A percentile compares a stretch with the other conserved stretches of the same genome.
Evolutionary conservation across 2,329 filamentous ascomycete species (phyloP).

Genomic region (Ampelomyces quisqualis): DNA sequence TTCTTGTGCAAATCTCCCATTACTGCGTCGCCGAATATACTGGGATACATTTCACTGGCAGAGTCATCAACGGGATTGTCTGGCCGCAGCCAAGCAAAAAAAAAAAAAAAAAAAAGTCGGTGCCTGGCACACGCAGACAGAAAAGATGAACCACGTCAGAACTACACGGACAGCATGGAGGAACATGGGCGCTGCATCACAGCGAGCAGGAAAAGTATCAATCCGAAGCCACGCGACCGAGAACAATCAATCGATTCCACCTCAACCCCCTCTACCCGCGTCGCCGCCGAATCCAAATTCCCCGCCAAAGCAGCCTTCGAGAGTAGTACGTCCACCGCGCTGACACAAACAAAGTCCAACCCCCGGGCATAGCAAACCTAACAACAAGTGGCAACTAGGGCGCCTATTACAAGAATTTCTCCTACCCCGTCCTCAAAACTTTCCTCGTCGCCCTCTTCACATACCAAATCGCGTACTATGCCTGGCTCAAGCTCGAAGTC

Average conservation of each 20-base stretch:
- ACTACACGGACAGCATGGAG: constrained; percentile 5
- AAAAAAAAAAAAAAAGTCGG: constrained; percentile 7
- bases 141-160: constrained; percentile 20
- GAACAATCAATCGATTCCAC: constrained; percentile 1
- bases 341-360: too few species aligned
- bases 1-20: constrained; percentile 1
- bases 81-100: background rate
- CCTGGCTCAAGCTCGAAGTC: constrained; percentile 72
- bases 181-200: constrained; percentile 2
- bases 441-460: constrained; percentile 73
- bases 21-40: constrained; percentile 4
- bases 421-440: constrained; percentile 70
- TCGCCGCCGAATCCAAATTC: constrained; percentile 17
- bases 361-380: background rate
- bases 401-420: constrained; percentile 73
- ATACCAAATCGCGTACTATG: constrained; percentile 75
- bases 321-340: constrained; percentile 20
- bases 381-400: constrained; percentile 29
- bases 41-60: background rate
- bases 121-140: constrained; percentile 8
- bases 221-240: constrained; percentile 21
- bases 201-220: constrained; percentile 6
- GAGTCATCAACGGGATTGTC: background rate
- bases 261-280: constrained; percentile 7
- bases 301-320: constrained; percentile 19